Conservation (phyloP, 805 yeast species). For the Saturnispora dispora region DNA sequence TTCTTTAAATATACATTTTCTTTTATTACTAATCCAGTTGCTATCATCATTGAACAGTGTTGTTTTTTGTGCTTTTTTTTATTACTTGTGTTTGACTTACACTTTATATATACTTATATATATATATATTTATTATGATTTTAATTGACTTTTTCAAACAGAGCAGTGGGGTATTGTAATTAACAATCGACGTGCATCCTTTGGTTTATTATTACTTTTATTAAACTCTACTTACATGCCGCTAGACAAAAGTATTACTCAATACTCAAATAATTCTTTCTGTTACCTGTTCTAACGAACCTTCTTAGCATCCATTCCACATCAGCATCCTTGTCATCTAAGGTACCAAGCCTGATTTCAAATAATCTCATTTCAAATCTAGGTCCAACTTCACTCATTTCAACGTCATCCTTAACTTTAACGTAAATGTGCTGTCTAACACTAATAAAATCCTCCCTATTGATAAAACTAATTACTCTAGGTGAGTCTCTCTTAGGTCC, state of each 20-base stretch:
- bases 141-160: background rate
- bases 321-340: conserved; percentile 94
- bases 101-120: background rate
- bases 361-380: conserved; percentile 92
- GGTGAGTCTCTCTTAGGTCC: conserved; percentile 89
- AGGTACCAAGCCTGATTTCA: conserved; percentile 79
- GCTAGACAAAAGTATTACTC: conserved; percentile 10
- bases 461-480: conserved; percentile 87
- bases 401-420: conserved; percentile 78
- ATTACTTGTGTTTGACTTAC: background rate
- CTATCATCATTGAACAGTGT: background rate
- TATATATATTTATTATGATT: background rate
- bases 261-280: conserved; percentile 71
- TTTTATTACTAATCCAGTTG: background rate
- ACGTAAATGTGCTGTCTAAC: conserved; percentile 95
- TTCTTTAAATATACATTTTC: background rate
- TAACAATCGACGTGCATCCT: background rate
- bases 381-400: conserved; percentile 96
- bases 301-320: conserved; percentile 95
- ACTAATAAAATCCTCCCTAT: conserved; percentile 82
- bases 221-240: background rate
- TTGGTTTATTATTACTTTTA: conserved; percentile 10
- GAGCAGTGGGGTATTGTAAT: background rate
- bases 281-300: conserved; percentile 88
- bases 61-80: background rate